Evolutionary conservation across 2,329 filamentous ascomycete genomes (phyloP).

Genomic region (Thielaviopsis populi): DNA sequence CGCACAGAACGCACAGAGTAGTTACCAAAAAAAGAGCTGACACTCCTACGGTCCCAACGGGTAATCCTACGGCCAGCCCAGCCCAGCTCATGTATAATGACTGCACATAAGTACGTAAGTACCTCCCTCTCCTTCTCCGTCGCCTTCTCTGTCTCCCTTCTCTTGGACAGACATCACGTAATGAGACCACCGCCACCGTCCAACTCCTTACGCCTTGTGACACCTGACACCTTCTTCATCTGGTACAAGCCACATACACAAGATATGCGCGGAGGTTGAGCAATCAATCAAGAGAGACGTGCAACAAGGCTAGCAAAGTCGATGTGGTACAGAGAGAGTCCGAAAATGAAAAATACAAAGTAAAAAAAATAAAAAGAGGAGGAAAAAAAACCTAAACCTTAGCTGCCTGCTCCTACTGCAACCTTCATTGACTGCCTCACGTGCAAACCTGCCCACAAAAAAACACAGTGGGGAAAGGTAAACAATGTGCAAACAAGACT

Average conservation of each 20-base stretch:
- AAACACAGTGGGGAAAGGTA: not conserved
- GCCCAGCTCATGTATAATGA: not conserved
- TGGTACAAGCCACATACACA: not conserved
- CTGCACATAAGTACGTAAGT: too few relatives aligned
- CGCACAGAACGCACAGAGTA: not conserved
- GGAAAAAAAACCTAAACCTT: not conserved
- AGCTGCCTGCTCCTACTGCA: too few relatives aligned
- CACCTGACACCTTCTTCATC: not conserved
- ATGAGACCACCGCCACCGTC: not conserved
- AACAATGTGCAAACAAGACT: constrained; percentile 1
- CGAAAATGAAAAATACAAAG: too few relatives aligned
- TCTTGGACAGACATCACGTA: not conserved
- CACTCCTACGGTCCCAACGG: not conserved
- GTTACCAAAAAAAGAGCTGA: constrained; percentile 6
- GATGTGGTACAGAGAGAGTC: not conserved
- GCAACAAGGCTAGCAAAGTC: not conserved
- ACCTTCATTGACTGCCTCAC: not conserved
- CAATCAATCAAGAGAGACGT: not conserved
- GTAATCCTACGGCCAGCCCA: not conserved
- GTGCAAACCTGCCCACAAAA: not conserved
- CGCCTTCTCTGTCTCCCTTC: too few relatives aligned
- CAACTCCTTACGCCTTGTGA: not conserved
- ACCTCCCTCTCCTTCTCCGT: not conserved
- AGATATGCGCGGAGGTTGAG: not conserved
- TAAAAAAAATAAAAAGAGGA: not conserved